Percentiles rank a stretch among this genome's conserved stretches.
These are phyloP conservation scores for Candida methanosorbosa DNA, from an alignment of 805 yeast species.

Conservation along the genomic window DNA sequence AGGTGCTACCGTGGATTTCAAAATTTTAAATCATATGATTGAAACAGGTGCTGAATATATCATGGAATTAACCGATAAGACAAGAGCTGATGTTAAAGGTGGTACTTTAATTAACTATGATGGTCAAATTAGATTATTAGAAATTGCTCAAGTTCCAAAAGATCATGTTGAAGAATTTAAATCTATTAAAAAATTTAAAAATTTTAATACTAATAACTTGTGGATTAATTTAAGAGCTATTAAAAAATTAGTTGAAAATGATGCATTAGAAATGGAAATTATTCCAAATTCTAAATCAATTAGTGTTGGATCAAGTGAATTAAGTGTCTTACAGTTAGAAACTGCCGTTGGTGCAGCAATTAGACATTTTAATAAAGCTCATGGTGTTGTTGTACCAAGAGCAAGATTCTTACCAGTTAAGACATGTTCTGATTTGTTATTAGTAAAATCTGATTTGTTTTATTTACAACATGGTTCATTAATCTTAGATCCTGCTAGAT, in stretches of 20 bases:
- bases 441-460: constrained; percentile 94
- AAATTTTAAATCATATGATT: constrained; percentile 86
- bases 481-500: constrained; percentile 74
- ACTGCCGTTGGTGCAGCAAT: constrained; percentile 99
- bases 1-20: constrained; percentile 95
- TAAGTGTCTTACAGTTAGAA: constrained; percentile 88
- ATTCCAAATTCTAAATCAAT: constrained; percentile 91
- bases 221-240: constrained; percentile 96
- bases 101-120: constrained; percentile 96
- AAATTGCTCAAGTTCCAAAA: constrained; percentile 97
- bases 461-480: constrained; percentile 86
- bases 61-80: constrained; percentile 98
- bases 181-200: constrained; percentile 94
- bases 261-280: constrained; percentile 82
- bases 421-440: constrained; percentile 88
- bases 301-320: constrained; percentile 65
- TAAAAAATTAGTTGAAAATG: constrained; percentile 80
- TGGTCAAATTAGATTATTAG: constrained; percentile 88
- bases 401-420: constrained; percentile 96
- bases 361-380: constrained; percentile 89
- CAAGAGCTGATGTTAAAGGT: constrained; percentile 99
- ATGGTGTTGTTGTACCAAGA: constrained; percentile 98
- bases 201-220: constrained; percentile 95
- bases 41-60: constrained; percentile 88
- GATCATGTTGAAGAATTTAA: constrained; percentile 98